A percentile compares a stretch with the other conserved stretches of the same genome.
phyloP scores from a whole-genome alignment of 345 rosid species.

The Firmiana major region DNA sequence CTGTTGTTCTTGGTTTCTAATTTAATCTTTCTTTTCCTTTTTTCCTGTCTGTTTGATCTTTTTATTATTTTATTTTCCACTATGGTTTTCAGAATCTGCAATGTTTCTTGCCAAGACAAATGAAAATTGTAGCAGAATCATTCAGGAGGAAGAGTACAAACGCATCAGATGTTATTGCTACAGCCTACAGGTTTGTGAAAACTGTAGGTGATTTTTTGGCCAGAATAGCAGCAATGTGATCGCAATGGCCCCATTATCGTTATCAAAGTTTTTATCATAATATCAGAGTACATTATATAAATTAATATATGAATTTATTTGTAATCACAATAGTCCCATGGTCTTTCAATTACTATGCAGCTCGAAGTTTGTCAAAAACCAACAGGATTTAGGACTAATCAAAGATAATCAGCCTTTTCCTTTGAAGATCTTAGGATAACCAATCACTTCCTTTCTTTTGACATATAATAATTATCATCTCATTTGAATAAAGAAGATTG shows the following conservation, averaged over 20 bases:
- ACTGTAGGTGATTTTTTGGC: background rate
- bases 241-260: conserved; percentile 13
- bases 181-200: background rate
- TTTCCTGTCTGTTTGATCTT: conserved; percentile 1
- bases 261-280: no score
- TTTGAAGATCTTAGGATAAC: conserved; percentile 5
- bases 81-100: background rate
- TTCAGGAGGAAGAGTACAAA: background rate
- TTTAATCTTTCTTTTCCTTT: background rate
- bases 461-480: background rate
- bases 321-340: background rate
- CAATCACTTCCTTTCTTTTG: conserved; percentile 7
- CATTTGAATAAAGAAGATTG: background rate
- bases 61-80: background rate
- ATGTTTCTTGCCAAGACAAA: background rate
- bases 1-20: background rate
- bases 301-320: no score
- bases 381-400: background rate
- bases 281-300: no score
- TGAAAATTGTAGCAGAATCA: background rate
- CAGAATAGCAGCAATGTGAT: background rate
- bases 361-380: background rate
- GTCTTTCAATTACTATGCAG: background rate
- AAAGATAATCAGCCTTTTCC: conserved; percentile 1
- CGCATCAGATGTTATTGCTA: background rate